Conservation (phyloP, 768 basidiomycete species). For the Mrakia hoshinonis region DNA sequence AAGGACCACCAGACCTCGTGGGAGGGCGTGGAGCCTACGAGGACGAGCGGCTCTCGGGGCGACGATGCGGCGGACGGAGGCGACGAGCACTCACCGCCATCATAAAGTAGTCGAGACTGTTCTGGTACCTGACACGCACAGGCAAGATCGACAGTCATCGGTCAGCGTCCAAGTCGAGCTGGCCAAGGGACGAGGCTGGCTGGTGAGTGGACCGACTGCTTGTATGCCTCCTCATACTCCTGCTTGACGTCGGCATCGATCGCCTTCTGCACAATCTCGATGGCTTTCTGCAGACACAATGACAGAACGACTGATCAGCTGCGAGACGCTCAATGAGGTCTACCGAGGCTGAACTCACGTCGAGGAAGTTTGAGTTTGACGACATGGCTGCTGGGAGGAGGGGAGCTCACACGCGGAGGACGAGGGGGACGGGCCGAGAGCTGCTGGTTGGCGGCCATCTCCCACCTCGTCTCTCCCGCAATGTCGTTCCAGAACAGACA, state of each 20-base stretch:
- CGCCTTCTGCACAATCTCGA: constrained; percentile 83
- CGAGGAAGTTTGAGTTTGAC: constrained; percentile 28
- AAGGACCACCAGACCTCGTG: too few relatives aligned
- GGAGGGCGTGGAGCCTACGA: not conserved
- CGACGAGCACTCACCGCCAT: constrained; percentile 67
- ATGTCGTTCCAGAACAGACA: not conserved
- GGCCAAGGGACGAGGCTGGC: not conserved
- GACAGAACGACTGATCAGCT: not conserved
- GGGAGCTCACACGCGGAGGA: not conserved
- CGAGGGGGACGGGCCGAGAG: not conserved
- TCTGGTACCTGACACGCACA: constrained; percentile 54
- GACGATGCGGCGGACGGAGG: not conserved
- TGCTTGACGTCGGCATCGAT: constrained; percentile 87
- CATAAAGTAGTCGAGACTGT: constrained; percentile 96
- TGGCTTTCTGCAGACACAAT: constrained; percentile 53
- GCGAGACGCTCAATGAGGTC: not conserved
- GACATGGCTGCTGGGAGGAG: not conserved
- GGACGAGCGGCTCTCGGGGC: not conserved
- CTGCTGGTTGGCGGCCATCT: too few relatives aligned
- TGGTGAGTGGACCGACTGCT: not conserved
- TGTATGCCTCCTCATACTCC: constrained; percentile 56
- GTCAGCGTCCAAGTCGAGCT: not conserved
- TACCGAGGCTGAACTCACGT: not conserved
- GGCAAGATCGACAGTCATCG: not conserved
- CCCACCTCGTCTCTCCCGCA: not conserved